phyloP scores from a whole-genome alignment of 768 basidiomycete species.

The Suillus ampliporus region DNA sequence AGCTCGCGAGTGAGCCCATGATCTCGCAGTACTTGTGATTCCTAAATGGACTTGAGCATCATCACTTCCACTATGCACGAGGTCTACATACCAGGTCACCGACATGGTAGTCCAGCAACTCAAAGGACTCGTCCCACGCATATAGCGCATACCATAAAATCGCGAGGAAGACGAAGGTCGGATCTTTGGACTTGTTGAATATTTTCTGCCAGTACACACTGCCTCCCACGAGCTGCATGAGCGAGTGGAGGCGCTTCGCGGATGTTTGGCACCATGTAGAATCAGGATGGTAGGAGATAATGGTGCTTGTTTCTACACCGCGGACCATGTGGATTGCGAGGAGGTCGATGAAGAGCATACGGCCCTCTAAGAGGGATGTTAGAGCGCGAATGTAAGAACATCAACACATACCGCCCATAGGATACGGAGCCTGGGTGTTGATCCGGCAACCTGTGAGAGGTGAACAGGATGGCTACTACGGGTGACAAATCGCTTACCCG shows the following conservation, averaged over 20 bases:
- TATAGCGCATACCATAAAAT: slow-evolving; percentile 66
- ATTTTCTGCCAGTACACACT: slow-evolving; percentile 40
- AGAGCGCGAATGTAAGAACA: neutral
- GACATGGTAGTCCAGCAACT: slow-evolving; percentile 55
- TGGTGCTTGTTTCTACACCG: slow-evolving; percentile 25
- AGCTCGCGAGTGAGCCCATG: slow-evolving; percentile 55
- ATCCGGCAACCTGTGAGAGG: slow-evolving; percentile 34
- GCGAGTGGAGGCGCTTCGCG: slow-evolving; percentile 32
- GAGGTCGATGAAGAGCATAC: slow-evolving; percentile 47
- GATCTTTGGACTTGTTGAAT: slow-evolving; percentile 44
- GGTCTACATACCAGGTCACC: slow-evolving; percentile 50
- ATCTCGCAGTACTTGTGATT: slow-evolving; percentile 47
- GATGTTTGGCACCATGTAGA: slow-evolving; percentile 20
- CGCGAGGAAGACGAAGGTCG: slow-evolving; percentile 59
- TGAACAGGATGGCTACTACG: slow-evolving; percentile 6
- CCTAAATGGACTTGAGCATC: slow-evolving; percentile 37
- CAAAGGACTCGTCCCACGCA: slow-evolving; percentile 66
- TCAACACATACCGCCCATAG: slow-evolving; percentile 36
- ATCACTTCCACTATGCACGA: neutral
- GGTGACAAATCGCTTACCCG: slow-evolving; percentile 2
- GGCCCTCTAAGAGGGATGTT: slow-evolving; percentile 19
- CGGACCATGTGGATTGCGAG: slow-evolving; percentile 59
- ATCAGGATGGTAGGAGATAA: slow-evolving; percentile 38
- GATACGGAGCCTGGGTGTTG: slow-evolving; percentile 57
- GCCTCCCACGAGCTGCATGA: slow-evolving; percentile 34